A percentile compares a stretch with the other conserved stretches of the same genome.
phyloP scores from a whole-genome alignment of 768 basidiomycete species.

The Exsudoporus frostii region DNA sequence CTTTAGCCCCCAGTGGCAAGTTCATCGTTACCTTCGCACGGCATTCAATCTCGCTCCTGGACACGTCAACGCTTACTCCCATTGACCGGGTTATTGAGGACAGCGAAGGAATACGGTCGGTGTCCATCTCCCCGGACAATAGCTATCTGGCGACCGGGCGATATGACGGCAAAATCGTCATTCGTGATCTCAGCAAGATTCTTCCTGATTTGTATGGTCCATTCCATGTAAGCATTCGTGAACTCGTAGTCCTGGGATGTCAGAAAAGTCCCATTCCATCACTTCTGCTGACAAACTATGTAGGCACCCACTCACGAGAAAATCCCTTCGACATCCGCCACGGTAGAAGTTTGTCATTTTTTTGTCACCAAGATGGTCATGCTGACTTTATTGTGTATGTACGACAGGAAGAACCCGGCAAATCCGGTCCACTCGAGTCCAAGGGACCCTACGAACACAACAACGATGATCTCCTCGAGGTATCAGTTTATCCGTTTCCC shows the following conservation, averaged over 20 bases:
- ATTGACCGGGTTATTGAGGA: not conserved
- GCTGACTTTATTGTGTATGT: not conserved
- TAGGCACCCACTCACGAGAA: not conserved
- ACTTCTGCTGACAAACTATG: not conserved
- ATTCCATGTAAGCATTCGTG: not conserved
- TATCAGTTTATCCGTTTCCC: not conserved
- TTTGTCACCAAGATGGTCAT: not conserved
- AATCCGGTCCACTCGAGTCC: too few species aligned
- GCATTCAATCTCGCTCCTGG: not conserved
- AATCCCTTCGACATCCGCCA: rapidly evolving
- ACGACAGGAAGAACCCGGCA: not conserved
- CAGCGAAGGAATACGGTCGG: rapidly evolving
- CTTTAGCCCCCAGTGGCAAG: not conserved
- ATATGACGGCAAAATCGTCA: not conserved
- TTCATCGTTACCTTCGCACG: not conserved
- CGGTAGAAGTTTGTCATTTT: not conserved
- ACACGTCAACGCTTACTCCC: not conserved
- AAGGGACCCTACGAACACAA: too few species aligned
- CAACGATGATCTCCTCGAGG: not conserved
- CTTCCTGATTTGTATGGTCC: not conserved
- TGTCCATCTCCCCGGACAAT: not conserved
- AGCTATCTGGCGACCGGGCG: not conserved
- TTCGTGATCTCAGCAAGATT: not conserved
- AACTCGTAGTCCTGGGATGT: not conserved
- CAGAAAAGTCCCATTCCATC: not conserved